Conservation (phyloP, 179 eudicot genomes). For the Silene noctiflora region DNA sequence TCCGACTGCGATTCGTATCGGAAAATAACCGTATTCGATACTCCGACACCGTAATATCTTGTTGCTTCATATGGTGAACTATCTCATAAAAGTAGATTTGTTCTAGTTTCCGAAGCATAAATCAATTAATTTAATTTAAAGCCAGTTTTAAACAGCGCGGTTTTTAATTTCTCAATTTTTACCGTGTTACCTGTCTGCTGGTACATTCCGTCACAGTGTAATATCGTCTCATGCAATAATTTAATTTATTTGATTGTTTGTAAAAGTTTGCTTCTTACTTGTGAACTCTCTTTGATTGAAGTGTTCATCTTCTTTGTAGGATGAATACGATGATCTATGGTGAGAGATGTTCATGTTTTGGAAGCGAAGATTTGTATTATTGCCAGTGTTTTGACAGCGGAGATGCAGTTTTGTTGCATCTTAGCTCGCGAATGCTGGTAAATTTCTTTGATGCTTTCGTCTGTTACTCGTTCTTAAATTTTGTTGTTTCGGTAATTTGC, state of each 20-base stretch:
- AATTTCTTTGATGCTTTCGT: background rate
- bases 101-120: slow-evolving; percentile 47
- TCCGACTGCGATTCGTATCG: no score
- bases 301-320: slow-evolving; percentile 11
- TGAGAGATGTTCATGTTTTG: slow-evolving; percentile 26
- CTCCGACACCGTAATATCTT: background rate
- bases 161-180: slow-evolving; percentile 21
- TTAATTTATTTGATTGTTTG: no score
- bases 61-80: slow-evolving; percentile 67
- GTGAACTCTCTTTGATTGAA: slow-evolving; percentile 21
- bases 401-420: slow-evolving; percentile 16
- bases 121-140: slow-evolving; percentile 16
- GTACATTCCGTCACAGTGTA: slow-evolving; percentile 15
- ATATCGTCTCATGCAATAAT: no score
- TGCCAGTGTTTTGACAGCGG: slow-evolving; percentile 16
- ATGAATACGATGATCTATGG: background rate
- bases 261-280: slow-evolving; percentile 26
- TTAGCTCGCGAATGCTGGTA: slow-evolving; percentile 21
- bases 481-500: no score
- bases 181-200: slow-evolving; percentile 65
- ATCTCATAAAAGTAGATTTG: slow-evolving; percentile 32
- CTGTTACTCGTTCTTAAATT: no score
- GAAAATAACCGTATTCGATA: no score
- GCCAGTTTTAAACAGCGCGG: slow-evolving; percentile 53
- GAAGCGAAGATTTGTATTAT: slow-evolving; percentile 10